Conservation (phyloP, 495 filamentous ascomycete species). For the Polyplosphaeria fusca region DNA sequence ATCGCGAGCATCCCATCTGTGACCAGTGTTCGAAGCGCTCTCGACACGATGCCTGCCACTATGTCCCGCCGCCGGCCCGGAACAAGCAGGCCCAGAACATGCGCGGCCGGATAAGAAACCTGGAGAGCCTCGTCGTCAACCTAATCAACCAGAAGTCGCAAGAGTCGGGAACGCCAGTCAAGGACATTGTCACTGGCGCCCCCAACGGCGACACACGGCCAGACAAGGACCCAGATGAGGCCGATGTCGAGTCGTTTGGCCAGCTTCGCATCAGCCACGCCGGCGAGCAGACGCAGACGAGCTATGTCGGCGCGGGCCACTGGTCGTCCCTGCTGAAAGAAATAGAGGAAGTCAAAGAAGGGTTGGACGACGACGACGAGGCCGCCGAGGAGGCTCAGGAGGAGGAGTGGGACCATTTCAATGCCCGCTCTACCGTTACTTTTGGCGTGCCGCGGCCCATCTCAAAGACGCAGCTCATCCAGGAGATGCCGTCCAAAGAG, state of each 20-base stretch:
- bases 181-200: background rate
- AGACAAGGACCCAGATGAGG: background rate
- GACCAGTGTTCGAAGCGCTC: slow-evolving; percentile 43
- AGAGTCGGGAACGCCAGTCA: slow-evolving; percentile 1
- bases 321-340: slow-evolving; percentile 87
- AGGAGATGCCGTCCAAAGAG: slow-evolving; percentile 36
- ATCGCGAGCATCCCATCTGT: slow-evolving; percentile 39
- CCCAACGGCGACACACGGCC: background rate
- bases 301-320: slow-evolving; percentile 84
- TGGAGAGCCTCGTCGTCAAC: slow-evolving; percentile 35
- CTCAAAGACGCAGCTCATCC: slow-evolving; percentile 34
- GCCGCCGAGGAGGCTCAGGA: slow-evolving; percentile 7
- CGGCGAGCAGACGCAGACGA: slow-evolving; percentile 55
- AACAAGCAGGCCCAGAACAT: slow-evolving; percentile 42
- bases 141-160: slow-evolving; percentile 30
- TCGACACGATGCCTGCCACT: slow-evolving; percentile 34
- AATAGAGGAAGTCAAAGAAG: slow-evolving; percentile 46
- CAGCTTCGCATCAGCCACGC: slow-evolving; percentile 76
- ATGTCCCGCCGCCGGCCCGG: slow-evolving; percentile 36
- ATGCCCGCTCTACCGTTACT: slow-evolving; percentile 25
- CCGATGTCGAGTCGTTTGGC: slow-evolving; percentile 77
- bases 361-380: slow-evolving; percentile 24
- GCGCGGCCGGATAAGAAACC: slow-evolving; percentile 40
- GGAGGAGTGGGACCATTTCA: slow-evolving; percentile 18
- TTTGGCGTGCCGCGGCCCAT: slow-evolving; percentile 30